Percentiles rank a stretch among this genome's conserved stretches.
Evolutionary conservation across 192 early-diverging fungal genomes (phyloP).

Genomic region (Helicostylum pulchrum): DNA sequence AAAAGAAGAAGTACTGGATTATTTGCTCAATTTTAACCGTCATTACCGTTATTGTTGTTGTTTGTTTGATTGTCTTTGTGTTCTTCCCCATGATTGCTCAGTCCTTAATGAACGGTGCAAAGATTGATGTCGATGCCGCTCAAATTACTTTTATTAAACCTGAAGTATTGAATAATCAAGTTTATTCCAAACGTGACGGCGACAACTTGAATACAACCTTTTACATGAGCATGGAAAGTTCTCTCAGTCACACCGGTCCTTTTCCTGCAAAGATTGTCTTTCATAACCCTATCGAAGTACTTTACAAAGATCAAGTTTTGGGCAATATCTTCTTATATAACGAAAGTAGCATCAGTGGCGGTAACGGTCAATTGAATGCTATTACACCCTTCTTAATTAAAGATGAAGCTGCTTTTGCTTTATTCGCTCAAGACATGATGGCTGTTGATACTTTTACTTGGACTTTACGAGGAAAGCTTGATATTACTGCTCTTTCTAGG

Average conservation of each 20-base stretch:
- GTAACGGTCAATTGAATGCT: slow-evolving; percentile 35
- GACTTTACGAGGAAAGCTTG: slow-evolving; percentile 41
- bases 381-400: slow-evolving; percentile 37
- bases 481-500: slow-evolving; percentile 40
- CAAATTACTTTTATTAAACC: slow-evolving; percentile 40
- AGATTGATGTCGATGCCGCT: slow-evolving; percentile 38
- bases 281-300: slow-evolving; percentile 46
- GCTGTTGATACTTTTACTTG: slow-evolving; percentile 41
- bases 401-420: slow-evolving; percentile 39
- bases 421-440: slow-evolving; percentile 50
- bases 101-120: slow-evolving; percentile 42
- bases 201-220: slow-evolving; percentile 14
- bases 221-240: slow-evolving; percentile 27
- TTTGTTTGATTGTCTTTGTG: slow-evolving; percentile 48
- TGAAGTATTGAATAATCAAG: neutral
- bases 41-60: slow-evolving; percentile 43
- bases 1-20: slow-evolving; percentile 51
- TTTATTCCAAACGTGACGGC: slow-evolving; percentile 8
- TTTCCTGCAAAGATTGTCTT: slow-evolving; percentile 49
- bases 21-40: slow-evolving; percentile 47
- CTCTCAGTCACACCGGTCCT: slow-evolving; percentile 33
- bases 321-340: slow-evolving; percentile 39
- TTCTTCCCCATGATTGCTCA: slow-evolving; percentile 55
- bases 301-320: slow-evolving; percentile 40
- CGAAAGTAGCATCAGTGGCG: slow-evolving; percentile 40